These are phyloP conservation scores for Phytopythium cucurbitacearum DNA, from an alignment of 352 stramenopile genomes.

Conservation along the genomic window DNA sequence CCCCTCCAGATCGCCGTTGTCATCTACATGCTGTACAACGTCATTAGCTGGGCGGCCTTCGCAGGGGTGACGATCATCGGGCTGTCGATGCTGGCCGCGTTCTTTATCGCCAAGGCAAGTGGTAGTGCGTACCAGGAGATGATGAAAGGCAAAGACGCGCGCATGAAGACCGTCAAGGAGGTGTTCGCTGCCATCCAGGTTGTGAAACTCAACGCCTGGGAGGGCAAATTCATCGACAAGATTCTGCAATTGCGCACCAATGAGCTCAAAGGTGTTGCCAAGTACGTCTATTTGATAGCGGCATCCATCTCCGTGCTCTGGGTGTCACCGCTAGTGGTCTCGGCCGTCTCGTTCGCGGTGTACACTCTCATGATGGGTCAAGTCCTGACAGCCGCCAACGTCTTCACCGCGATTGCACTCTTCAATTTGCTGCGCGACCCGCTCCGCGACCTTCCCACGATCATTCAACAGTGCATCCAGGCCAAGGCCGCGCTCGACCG, in stretches of 20 bases:
- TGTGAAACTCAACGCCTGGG: conserved; percentile 94
- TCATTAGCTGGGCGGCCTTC: conserved; percentile 34
- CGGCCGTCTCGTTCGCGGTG: conserved; percentile 37
- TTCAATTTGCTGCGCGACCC: conserved; percentile 41
- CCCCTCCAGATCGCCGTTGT: conserved; percentile 32
- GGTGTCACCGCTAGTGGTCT: conserved; percentile 37
- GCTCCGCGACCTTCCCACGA: conserved; percentile 23
- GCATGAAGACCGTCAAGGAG: conserved; percentile 91
- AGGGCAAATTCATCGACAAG: conserved; percentile 75
- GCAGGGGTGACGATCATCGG: conserved; percentile 33
- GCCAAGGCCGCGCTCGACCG: conserved; percentile 30
- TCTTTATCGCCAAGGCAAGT: conserved; percentile 42
- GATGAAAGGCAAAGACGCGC: conserved; percentile 83
- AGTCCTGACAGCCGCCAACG: conserved; percentile 35
- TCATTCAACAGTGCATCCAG: conserved; percentile 36
- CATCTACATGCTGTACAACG: conserved; percentile 35
- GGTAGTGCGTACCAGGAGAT: conserved; percentile 62
- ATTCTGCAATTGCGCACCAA: conserved; percentile 57
- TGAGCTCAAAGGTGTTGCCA: conserved; percentile 79
- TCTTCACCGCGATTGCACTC: conserved; percentile 46
- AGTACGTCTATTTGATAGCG: conserved; percentile 33
- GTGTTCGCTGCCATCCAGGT: conserved; percentile 91
- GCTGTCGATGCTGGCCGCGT: conserved; percentile 30
- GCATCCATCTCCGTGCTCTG: conserved; percentile 61
- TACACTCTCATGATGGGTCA: conserved; percentile 35